phyloP scores from a whole-genome alignment of 2,329 filamentous ascomycete genomes.

The Fusarium camptoceras region DNA sequence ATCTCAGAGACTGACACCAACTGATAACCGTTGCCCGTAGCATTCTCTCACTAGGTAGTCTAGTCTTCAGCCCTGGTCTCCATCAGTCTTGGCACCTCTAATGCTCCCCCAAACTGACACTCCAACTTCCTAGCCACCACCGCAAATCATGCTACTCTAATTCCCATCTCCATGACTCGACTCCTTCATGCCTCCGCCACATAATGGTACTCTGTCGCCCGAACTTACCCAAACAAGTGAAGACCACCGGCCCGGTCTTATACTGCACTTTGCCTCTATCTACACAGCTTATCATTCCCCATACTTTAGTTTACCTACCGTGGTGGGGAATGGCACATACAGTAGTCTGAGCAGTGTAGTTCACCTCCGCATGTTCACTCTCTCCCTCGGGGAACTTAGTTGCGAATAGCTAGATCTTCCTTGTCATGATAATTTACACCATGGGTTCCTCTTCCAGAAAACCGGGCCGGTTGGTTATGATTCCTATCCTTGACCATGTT shows the following conservation, averaged over 20 bases:
- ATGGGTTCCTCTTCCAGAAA: constrained; percentile 33
- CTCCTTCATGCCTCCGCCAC: constrained; percentile 38
- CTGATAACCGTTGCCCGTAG: constrained; percentile 27
- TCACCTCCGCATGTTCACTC: constrained; percentile 9
- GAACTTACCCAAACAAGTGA: constrained; percentile 23
- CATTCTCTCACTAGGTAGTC: constrained; percentile 1
- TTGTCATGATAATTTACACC: constrained; percentile 28
- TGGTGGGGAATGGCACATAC: constrained; percentile 33
- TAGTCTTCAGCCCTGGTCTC: constrained; percentile 11
- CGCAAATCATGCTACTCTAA: constrained; percentile 6
- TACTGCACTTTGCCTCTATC: constrained; percentile 7
- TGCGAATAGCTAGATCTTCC: constrained; percentile 11
- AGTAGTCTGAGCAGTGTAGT: neutral
- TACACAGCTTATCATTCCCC: constrained; percentile 41
- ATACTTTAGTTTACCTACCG: constrained; percentile 25
- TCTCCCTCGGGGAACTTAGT: constrained; percentile 18
- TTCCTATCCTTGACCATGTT: constrained; percentile 23
- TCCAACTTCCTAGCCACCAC: constrained; percentile 20
- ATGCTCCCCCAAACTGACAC: constrained; percentile 24
- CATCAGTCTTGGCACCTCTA: constrained; percentile 32
- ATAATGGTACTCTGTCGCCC: constrained; percentile 30
- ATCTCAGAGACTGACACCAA: constrained; percentile 14
- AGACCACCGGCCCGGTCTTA: constrained; percentile 35
- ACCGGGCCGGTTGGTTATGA: constrained; percentile 39
- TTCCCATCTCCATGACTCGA: neutral